Base-by-base conservation (phyloP, 768 basidiomycete genomes). In the Cantharellus anzutake region DNA sequence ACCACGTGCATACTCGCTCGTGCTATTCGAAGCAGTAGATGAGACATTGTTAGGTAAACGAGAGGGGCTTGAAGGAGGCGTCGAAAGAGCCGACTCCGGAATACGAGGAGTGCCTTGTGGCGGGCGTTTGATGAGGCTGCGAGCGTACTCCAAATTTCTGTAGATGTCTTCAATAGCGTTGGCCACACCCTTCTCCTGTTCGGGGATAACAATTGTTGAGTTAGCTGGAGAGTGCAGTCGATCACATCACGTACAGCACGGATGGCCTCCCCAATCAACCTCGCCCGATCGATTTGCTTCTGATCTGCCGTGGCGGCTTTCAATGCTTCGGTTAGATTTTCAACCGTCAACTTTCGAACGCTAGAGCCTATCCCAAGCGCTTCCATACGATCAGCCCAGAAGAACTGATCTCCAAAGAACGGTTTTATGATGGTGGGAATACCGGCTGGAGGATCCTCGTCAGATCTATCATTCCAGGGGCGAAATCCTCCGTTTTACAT, bases 341-440 rank as follows among this genome's bases (percentile, higher is more conserved):
- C 79, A 11, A 84, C 82, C 5, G 86, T 91, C 59, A 98, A 74
- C 70, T 93, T 94, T 65, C 87, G 80, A 57, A 99, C 83, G 57
- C 84, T 81, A 39, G 82, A 77, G 51, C 94, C 96, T 56, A 98
- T 81, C 42, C 93, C 93, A 48, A 99, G 77, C 2, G 92, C 90
- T 70, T 96, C 91, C n/a, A 97, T 90, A 38, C 94, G 84, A 70
- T 99, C 90, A 2, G 90, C 89, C 91, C 91, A 98, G 72, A 97
- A 94, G 69, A 85, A 89, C 66, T 97, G 93, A 69, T 97, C 93
- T 2, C 96, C 94, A 66, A 98, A 99, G 78, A 98, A 99, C 0
- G 96, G 94, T 63, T 83, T 83, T 68, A 98, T 90, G 66, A 99
- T 86, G 1, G 93, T 98, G 0, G 96, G 94, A 58, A 91, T 86